These are phyloP conservation scores for Aspergillus tamarii DNA, from an alignment of 2,329 filamentous ascomycete species.

Conservation along the genomic window DNA sequence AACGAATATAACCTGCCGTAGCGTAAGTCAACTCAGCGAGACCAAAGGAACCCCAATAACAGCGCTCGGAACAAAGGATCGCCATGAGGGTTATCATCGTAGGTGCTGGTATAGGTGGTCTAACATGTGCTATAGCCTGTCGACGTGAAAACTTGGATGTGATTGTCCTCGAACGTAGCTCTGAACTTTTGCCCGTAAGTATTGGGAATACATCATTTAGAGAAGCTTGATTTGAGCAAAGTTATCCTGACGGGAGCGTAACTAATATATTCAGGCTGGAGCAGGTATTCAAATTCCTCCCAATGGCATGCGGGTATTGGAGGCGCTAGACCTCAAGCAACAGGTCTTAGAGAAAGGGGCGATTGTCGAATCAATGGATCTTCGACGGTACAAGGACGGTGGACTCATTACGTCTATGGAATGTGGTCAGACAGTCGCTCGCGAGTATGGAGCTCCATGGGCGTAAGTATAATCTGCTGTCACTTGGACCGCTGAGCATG, in stretches of 20 bases:
- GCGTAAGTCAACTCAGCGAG: no score
- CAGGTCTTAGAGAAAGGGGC: slow-evolving; percentile 15
- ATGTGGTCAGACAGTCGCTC: slow-evolving; percentile 22
- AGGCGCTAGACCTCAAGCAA: slow-evolving; percentile 20
- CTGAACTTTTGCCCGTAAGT: slow-evolving; percentile 14
- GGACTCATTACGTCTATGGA: slow-evolving; percentile 23
- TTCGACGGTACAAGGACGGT: slow-evolving; percentile 26
- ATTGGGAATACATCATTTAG: background rate
- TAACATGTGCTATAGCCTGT: slow-evolving; percentile 31
- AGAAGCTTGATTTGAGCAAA: no score
- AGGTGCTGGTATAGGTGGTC: slow-evolving; percentile 26
- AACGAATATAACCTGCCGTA: no score
- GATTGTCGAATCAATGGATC: slow-evolving; percentile 18
- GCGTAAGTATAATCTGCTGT: slow-evolving; percentile 16
- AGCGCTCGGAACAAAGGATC: no score
- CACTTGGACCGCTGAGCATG: background rate
- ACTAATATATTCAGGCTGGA: slow-evolving; percentile 18
- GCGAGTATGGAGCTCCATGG: slow-evolving; percentile 29
- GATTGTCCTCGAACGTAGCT: slow-evolving; percentile 24
- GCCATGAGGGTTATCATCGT: slow-evolving; percentile 23
- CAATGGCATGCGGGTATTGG: slow-evolving; percentile 27
- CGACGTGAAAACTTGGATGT: slow-evolving; percentile 23
- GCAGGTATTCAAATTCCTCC: slow-evolving; percentile 35
- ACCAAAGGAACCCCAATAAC: background rate
- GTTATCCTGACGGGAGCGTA: background rate